Evolutionary conservation across 306 rosid genomes (phyloP).

Genomic region (Arachis stenosperma): DNA sequence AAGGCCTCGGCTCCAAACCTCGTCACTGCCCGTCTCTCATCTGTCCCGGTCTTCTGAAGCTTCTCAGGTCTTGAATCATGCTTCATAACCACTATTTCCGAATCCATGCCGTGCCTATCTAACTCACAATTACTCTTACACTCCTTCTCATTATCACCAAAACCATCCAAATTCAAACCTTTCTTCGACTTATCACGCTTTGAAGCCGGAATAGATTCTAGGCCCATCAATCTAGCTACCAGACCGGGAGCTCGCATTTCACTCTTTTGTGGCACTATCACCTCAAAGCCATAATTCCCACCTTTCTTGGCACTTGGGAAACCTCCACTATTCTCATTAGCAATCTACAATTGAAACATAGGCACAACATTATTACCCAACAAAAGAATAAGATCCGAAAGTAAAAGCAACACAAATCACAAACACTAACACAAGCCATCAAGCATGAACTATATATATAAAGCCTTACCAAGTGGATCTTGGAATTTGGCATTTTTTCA

Average conservation of each 20-base stretch:
- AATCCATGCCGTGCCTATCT: conserved; percentile 49
- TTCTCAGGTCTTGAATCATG: conserved; percentile 84
- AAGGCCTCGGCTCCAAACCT: conserved; percentile 77
- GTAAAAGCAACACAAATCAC: conserved; percentile 9
- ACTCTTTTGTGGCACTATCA: conserved; percentile 50
- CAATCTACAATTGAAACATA: conserved; percentile 58
- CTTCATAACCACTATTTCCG: conserved; percentile 56
- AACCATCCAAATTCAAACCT: conserved; percentile 46
- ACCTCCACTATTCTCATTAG: conserved; percentile 86
- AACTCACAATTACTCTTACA: conserved; percentile 36
- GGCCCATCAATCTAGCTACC: conserved; percentile 92
- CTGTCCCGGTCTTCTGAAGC: conserved; percentile 66
- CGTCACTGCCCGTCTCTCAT: conserved; percentile 65
- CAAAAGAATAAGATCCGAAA: conserved; percentile 21
- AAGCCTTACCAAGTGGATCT: conserved; percentile 69
- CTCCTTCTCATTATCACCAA: conserved; percentile 42
- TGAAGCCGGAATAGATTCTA: conserved; percentile 71
- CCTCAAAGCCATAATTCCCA: conserved; percentile 49
- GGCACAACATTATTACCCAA: conserved; percentile 19
- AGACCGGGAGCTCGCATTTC: conserved; percentile 77
- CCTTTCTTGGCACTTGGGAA: conserved; percentile 67
- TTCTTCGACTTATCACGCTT: conserved; percentile 63
- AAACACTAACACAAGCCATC: background rate
- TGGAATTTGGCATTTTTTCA: conserved; percentile 76
- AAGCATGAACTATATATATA: background rate